These are phyloP conservation scores for Sordariomycetes sp. DNA, from an alignment of 2,329 filamentous ascomycete genomes.

Conservation along the genomic window DNA sequence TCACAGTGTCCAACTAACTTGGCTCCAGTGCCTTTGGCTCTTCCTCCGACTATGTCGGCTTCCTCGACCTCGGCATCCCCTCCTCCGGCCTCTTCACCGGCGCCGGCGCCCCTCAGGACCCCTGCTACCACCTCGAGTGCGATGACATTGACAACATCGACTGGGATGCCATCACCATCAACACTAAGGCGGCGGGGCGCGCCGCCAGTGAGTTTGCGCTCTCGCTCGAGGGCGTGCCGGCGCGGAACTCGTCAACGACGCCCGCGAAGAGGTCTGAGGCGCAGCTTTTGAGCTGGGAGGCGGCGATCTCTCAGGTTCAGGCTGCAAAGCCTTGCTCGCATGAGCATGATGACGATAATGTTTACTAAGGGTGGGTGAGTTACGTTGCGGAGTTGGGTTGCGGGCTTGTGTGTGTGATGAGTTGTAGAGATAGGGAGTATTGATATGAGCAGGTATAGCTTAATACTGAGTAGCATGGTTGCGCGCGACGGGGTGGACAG, in stretches of 20 bases:
- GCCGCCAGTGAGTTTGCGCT: constrained; percentile 25
- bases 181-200: constrained; percentile 31
- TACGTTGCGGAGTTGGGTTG: not conserved
- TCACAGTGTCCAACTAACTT: not conserved
- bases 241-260: constrained; percentile 13
- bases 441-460: not conserved
- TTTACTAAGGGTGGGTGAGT: not conserved
- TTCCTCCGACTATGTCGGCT: constrained; percentile 26
- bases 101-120: constrained; percentile 18
- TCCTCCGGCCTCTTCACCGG: constrained; percentile 26
- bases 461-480: not conserved
- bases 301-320: not conserved
- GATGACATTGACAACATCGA: constrained; percentile 23
- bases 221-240: constrained; percentile 19
- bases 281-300: constrained; percentile 2
- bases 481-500: too few relatives aligned
- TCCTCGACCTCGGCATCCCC: constrained; percentile 24
- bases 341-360: constrained; percentile 3
- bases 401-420: not conserved
- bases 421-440: not conserved
- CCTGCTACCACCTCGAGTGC: constrained; percentile 20
- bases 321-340: constrained; percentile 3
- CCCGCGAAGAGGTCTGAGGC: not conserved
- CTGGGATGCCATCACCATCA: constrained; percentile 18
- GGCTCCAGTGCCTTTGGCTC: constrained; percentile 18